Conservation (phyloP, 345 rosid species). For the Psidium guajava region DNA sequence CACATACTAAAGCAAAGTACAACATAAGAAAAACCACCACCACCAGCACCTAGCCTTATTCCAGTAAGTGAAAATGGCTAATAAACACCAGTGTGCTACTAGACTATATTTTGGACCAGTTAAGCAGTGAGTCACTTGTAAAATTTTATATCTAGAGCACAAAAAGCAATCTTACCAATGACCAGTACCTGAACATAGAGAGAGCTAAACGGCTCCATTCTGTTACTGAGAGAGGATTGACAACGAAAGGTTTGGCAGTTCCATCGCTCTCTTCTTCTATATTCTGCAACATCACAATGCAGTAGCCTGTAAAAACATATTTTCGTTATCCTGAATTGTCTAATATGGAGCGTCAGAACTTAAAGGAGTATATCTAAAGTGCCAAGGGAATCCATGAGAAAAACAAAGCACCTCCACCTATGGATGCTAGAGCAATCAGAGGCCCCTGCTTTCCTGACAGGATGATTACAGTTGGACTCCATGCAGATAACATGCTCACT, state of each 20-base stretch:
- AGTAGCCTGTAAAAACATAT: conserved; percentile 48
- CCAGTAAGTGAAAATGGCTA: not conserved
- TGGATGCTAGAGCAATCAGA: conserved; percentile 47
- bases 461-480: conserved; percentile 64
- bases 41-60: not conserved
- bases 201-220: conserved; percentile 82
- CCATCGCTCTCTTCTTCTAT: conserved; percentile 21
- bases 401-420: conserved; percentile 48
- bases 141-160: not conserved
- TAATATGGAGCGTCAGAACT: not conserved
- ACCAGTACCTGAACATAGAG: conserved; percentile 66
- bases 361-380: not conserved
- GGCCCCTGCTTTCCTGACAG: conserved; percentile 86
- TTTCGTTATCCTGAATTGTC: not conserved
- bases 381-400: not conserved
- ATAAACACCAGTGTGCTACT: not conserved
- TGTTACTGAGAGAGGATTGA: conserved; percentile 48
- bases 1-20: not conserved
- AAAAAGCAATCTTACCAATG: conserved; percentile 50
- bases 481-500: conserved; percentile 50
- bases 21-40: not conserved
- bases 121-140: not conserved
- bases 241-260: conserved; percentile 7
- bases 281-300: conserved; percentile 58
- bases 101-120: not conserved